Percentiles rank a stretch among this genome's conserved stretches.
These are phyloP conservation scores for Fusarium brachygibbosum DNA, from an alignment of 2,329 filamentous ascomycete genomes.

Conservation along the genomic window DNA sequence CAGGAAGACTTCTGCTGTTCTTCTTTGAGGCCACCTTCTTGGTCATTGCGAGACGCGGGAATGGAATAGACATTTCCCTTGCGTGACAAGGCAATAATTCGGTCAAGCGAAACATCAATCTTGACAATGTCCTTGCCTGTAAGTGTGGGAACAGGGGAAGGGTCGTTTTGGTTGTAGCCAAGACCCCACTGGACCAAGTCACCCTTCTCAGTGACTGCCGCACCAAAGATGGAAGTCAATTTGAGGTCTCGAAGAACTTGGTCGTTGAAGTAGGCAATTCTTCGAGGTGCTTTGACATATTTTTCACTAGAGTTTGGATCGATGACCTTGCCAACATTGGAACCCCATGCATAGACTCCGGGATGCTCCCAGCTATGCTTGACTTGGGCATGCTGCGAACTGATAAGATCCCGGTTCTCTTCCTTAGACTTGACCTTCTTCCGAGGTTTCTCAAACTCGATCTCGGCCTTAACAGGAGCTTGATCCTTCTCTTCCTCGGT, in stretches of 20 bases:
- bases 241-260: constrained; percentile 89
- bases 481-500: constrained; percentile 36
- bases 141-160: constrained; percentile 77
- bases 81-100: constrained; percentile 82
- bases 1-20: constrained; percentile 71
- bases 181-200: constrained; percentile 93
- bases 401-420: constrained; percentile 81
- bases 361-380: constrained; percentile 85
- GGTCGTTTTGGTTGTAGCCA: constrained; percentile 75
- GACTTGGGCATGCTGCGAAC: constrained; percentile 88
- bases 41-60: constrained; percentile 80
- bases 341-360: constrained; percentile 94
- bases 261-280: constrained; percentile 86
- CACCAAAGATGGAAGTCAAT: constrained; percentile 84
- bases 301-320: constrained; percentile 84
- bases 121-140: constrained; percentile 84
- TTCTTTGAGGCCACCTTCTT: constrained; percentile 72
- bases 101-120: constrained; percentile 82
- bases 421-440: constrained; percentile 72
- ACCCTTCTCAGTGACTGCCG: constrained; percentile 87
- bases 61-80: constrained; percentile 87
- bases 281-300: constrained; percentile 82
- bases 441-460: constrained; percentile 77
- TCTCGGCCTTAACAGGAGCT: constrained; percentile 59
- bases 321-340: constrained; percentile 86